Conservation (phyloP, 177 flowering plant species). For the Vitis hybrid region DNA sequence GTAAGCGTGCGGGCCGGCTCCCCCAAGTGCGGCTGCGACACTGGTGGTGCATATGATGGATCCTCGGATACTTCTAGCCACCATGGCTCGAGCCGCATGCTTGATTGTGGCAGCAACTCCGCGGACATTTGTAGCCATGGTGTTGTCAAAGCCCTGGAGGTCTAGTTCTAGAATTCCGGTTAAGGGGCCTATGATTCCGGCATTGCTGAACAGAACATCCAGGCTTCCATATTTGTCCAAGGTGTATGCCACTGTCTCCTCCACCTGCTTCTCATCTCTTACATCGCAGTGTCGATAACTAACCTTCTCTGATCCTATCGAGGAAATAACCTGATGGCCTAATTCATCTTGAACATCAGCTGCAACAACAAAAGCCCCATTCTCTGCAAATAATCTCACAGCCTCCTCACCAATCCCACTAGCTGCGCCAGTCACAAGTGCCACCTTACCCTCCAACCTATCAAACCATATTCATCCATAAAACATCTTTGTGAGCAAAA, state of each 20-base stretch:
- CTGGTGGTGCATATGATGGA: constrained; percentile 86
- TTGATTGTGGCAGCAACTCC: constrained; percentile 70
- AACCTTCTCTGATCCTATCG: constrained; percentile 49
- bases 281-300: constrained; percentile 70
- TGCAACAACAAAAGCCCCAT: constrained; percentile 68
- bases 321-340: constrained; percentile 49
- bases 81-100: constrained; percentile 84
- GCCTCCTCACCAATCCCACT: constrained; percentile 87
- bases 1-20: constrained; percentile 61
- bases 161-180: constrained; percentile 59
- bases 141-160: constrained; percentile 44
- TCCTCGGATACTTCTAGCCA: constrained; percentile 48
- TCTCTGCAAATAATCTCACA: constrained; percentile 51
- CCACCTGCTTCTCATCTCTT: constrained; percentile 71
- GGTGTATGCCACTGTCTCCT: constrained; percentile 42
- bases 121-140: constrained; percentile 65
- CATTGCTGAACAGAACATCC: constrained; percentile 75
- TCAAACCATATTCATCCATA: not conserved
- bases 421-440: constrained; percentile 76
- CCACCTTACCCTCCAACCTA: constrained; percentile 85
- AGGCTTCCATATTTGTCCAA: constrained; percentile 54
- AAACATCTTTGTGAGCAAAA: not conserved
- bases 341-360: constrained; percentile 79
- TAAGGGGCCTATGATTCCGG: constrained; percentile 56
- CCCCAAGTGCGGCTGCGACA: constrained; percentile 58